Conservation (phyloP, 208 protist species). For the Porcisia hertigi region DNA sequence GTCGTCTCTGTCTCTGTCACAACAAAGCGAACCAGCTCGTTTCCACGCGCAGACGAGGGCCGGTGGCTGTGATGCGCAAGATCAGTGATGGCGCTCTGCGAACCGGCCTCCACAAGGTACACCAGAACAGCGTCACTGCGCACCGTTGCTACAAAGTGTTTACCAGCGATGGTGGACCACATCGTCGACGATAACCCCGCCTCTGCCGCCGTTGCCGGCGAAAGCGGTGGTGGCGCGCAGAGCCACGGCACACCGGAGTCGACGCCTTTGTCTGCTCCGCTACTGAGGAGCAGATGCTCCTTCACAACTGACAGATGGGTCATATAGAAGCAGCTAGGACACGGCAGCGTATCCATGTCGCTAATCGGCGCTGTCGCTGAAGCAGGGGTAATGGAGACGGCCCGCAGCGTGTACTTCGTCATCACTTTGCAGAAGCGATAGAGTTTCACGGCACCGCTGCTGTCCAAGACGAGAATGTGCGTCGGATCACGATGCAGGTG, state of each 20-base stretch:
- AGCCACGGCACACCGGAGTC: slow-evolving; percentile 22
- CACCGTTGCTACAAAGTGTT: slow-evolving; percentile 52
- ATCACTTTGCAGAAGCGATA: slow-evolving; percentile 60
- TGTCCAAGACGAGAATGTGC: slow-evolving; percentile 44
- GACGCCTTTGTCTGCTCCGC: neutral
- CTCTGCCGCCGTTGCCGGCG: slow-evolving; percentile 4
- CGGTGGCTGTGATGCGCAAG: slow-evolving; percentile 40
- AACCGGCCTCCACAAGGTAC: slow-evolving; percentile 39
- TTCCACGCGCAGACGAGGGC: slow-evolving; percentile 26
- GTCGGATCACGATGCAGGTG: slow-evolving; percentile 44
- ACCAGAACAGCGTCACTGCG: slow-evolving; percentile 49
- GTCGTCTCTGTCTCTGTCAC: slow-evolving; percentile 26
- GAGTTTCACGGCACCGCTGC: slow-evolving; percentile 40
- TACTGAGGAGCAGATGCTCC: slow-evolving; percentile 9
- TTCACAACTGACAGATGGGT: slow-evolving; percentile 6
- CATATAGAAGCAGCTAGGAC: slow-evolving; percentile 32
- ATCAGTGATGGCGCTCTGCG: slow-evolving; percentile 24
- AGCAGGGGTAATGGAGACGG: slow-evolving; percentile 32
- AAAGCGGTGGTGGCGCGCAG: slow-evolving; percentile 14
- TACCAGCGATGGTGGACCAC: slow-evolving; percentile 29
- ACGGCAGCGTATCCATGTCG: slow-evolving; percentile 42
- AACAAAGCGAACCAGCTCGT: slow-evolving; percentile 56
- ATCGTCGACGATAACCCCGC: slow-evolving; percentile 19
- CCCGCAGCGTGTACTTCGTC: slow-evolving; percentile 44
- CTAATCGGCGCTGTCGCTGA: slow-evolving; percentile 27